phyloP scores from a whole-genome alignment of 1,284 basidiomycete species.

The Ganoderma boninense region DNA sequence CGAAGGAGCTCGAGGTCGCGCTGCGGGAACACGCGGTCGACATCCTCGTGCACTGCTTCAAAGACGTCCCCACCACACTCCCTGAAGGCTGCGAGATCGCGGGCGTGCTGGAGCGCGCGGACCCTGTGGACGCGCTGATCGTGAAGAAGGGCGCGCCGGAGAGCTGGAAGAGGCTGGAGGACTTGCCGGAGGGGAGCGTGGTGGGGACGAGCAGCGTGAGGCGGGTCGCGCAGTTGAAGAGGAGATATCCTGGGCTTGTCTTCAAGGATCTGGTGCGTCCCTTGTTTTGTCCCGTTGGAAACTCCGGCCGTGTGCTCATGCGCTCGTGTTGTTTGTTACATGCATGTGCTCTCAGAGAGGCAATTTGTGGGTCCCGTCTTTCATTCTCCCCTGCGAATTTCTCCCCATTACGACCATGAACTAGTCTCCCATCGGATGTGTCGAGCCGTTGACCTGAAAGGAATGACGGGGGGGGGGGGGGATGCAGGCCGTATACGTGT shows the following conservation, averaged over 20 bases:
- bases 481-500: no score
- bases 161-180: slow-evolving; percentile 79
- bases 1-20: slow-evolving; percentile 92
- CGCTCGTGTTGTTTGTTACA: neutral
- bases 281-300: neutral
- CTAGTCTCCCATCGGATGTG: no score
- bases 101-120: slow-evolving; percentile 88
- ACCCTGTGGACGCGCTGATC: slow-evolving; percentile 91
- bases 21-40: slow-evolving; percentile 81
- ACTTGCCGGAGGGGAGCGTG: slow-evolving; percentile 89
- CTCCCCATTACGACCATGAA: no score
- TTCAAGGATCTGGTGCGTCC: slow-evolving; percentile 90
- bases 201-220: slow-evolving; percentile 96
- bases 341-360: neutral
- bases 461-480: no score
- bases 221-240: slow-evolving; percentile 89
- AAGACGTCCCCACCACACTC: slow-evolving; percentile 92
- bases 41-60: slow-evolving; percentile 93
- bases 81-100: slow-evolving; percentile 88
- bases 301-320: slow-evolving; percentile 9
- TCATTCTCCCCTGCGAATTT: neutral
- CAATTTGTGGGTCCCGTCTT: neutral
- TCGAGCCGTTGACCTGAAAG: no score
- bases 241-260: slow-evolving; percentile 74
- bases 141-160: slow-evolving; percentile 74